A percentile compares a stretch with the other conserved stretches of the same genome.
phyloP scores from a whole-genome alignment of 2,329 filamentous ascomycete species.

The Cordyceps farinosa region DNA sequence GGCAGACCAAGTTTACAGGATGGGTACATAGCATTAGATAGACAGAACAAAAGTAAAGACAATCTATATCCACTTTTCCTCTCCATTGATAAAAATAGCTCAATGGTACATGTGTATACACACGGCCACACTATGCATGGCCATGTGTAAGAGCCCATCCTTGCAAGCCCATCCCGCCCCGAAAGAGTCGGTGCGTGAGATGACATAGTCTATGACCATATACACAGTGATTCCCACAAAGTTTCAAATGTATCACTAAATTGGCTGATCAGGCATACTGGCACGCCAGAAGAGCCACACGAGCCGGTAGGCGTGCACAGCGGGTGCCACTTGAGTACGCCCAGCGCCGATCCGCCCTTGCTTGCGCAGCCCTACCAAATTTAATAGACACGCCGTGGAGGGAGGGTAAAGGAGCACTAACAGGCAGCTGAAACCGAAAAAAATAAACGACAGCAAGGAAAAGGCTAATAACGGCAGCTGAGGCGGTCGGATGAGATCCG shows the following conservation, averaged over 20 bases:
- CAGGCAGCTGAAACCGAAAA: background rate
- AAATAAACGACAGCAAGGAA: background rate
- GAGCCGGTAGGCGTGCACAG: background rate
- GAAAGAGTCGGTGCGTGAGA: background rate
- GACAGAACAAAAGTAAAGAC: background rate
- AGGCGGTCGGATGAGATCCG: slow-evolving; percentile 6
- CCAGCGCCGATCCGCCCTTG: background rate
- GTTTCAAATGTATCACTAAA: background rate
- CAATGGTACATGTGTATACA: background rate
- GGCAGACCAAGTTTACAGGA: background rate
- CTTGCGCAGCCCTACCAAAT: background rate
- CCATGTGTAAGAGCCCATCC: background rate
- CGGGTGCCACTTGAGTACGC: background rate
- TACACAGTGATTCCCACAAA: background rate
- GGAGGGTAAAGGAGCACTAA: background rate
- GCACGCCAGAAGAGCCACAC: background rate
- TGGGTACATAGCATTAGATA: background rate
- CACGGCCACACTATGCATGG: too few species aligned
- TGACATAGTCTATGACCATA: background rate
- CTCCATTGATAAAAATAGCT: background rate
- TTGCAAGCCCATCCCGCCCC: background rate
- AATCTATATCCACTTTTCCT: background rate
- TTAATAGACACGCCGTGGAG: background rate
- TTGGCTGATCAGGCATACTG: slow-evolving; percentile 2
- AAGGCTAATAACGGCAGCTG: background rate